Percentiles rank a stretch among this genome's conserved stretches.
Evolutionary conservation across 331 rosid genomes (phyloP).

Genomic region (Rosa hybrid): DNA sequence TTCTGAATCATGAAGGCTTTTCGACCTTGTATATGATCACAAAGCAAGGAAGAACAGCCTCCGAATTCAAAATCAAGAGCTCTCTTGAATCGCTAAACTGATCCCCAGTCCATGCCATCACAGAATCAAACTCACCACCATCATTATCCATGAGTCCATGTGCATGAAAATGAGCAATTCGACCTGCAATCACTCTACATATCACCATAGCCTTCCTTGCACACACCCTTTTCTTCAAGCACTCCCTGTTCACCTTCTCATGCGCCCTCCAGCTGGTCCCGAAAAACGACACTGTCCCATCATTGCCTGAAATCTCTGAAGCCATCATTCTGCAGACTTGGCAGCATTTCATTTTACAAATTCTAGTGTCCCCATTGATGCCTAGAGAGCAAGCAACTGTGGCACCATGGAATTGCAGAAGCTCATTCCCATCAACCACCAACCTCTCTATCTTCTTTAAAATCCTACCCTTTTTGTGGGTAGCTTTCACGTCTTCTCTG

Average conservation of each 20-base stretch:
- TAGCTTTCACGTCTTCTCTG: slow-evolving; percentile 11
- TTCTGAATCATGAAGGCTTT: not conserved
- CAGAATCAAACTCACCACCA: slow-evolving; percentile 25
- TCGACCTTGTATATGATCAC: slow-evolving; percentile 16
- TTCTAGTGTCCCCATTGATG: not conserved
- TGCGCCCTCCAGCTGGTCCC: slow-evolving; percentile 21
- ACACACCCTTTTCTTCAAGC: not conserved
- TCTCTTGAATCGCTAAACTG: slow-evolving; percentile 8
- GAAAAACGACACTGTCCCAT: slow-evolving; percentile 8
- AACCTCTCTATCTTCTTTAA: slow-evolving; percentile 8
- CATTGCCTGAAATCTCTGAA: not conserved
- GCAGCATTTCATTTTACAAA: slow-evolving; percentile 21
- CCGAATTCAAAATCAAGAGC: slow-evolving; percentile 27
- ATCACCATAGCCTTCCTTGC: slow-evolving; percentile 26
- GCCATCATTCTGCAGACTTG: slow-evolving; percentile 22
- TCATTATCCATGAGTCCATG: slow-evolving; percentile 3
- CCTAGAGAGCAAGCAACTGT: slow-evolving; percentile 24
- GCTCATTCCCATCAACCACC: slow-evolving; percentile 29
- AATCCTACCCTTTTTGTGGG: slow-evolving; percentile 10
- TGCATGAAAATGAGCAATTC: slow-evolving; percentile 15
- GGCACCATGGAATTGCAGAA: slow-evolving; percentile 21
- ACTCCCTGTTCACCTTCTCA: slow-evolving; percentile 18
- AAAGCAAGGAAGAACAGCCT: slow-evolving; percentile 36
- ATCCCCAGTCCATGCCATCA: slow-evolving; percentile 15
- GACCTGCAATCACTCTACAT: slow-evolving; percentile 28